Conservation (phyloP, 371 early-diverging fungal species). For the Dichotomocladium elegans region DNA sequence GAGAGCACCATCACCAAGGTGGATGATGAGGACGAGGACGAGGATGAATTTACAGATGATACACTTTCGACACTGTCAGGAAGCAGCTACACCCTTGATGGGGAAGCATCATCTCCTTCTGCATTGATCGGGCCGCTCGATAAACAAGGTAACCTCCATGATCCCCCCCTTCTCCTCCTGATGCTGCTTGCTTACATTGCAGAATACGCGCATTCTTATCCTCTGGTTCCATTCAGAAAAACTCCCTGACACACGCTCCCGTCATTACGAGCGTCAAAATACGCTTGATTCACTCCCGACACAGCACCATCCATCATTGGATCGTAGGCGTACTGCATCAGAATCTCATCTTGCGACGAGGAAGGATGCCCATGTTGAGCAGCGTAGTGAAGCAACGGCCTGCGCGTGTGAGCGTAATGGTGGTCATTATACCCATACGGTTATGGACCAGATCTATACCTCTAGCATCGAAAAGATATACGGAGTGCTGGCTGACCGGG, state of each 20-base stretch:
- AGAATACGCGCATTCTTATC: not conserved
- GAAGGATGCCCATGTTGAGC: not conserved
- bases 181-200: not conserved
- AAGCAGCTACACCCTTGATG: not conserved
- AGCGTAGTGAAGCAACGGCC: constrained; percentile 12
- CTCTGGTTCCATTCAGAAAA: not conserved
- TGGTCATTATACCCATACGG: constrained; percentile 43
- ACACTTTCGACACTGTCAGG: constrained; percentile 1
- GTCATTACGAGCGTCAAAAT: constrained; percentile 4
- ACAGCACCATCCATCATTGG: constrained; percentile 1
- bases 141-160: no score
- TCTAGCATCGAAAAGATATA: constrained; percentile 45
- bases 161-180: not conserved
- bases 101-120: not conserved
- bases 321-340: constrained; percentile 2
- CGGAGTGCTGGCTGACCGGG: constrained; percentile 37
- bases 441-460: constrained; percentile 43
- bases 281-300: not conserved
- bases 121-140: not conserved
- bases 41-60: constrained; percentile 2
- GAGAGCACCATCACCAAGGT: not conserved
- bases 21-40: constrained; percentile 3
- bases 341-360: constrained; percentile 2
- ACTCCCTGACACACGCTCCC: no score
- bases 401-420: constrained; percentile 47